Base-by-base conservation (phyloP, 768 basidiomycete species). In the Butyriboletus loyo region DNA sequence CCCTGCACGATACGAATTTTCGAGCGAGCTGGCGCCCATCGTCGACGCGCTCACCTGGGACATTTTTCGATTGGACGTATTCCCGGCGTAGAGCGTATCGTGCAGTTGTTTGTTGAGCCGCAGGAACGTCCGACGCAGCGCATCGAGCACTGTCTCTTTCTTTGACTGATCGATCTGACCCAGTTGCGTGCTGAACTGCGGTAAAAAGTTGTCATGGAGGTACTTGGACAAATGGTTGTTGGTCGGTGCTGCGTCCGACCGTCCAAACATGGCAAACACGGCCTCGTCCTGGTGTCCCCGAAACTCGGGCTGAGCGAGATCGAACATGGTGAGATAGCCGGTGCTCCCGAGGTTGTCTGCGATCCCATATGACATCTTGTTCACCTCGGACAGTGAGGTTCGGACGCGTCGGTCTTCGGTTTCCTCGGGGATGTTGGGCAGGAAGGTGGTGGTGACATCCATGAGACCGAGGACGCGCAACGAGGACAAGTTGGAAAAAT, bases 241-340 rank as follows among this genome's bases (percentile, higher is more conserved):
- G 59, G 73, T 81, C 22, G 73, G 73, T 7, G 75, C 74, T 4
- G 82, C 73, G 19, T 83, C 77, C 7, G 83, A 76, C 3, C 88
- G 82, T 14, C 96, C 95, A 68, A 98, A 98, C 86, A 99, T 92
- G 21, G 93, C 97, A 62, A 99, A 97, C 19, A 99, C 75, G 13
- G 92, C 92, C 66, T 95, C 90, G 63, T 85, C 84, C 41, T 83
- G 79, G 52, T 78, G 75, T 14, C 80, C 83, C 8, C 87, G 83
- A 72, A 95, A 97, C 59, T 89, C 83, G 34, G 86, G 85, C 42
- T 94, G 84, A 6, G 96, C 96, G 24, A 98, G 79, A 70, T 99
- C 97, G 57, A 97, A 80, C 84, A 96, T 92, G 41, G 82, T 86
- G 38, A 98, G 78, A 49, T 84, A 82, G 42, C 93, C 89, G 54